These are phyloP conservation scores for Hypoxylon cercidicola DNA, from an alignment of 495 filamentous ascomycete genomes.

Conservation along the genomic window DNA sequence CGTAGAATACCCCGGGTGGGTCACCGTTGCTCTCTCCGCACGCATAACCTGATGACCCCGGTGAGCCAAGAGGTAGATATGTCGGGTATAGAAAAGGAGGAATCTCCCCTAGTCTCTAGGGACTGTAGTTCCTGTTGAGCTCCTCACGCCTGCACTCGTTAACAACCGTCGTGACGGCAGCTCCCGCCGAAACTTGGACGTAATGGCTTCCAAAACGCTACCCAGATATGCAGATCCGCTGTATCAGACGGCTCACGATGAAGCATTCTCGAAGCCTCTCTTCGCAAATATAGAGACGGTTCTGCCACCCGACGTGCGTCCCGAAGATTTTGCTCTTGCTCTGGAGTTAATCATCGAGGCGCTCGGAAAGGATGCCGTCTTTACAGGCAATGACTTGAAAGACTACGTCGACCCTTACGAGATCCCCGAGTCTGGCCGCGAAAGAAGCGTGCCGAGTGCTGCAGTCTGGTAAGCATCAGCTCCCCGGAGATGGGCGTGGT, in stretches of 20 bases:
- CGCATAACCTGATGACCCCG: background rate
- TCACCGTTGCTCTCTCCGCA: constrained; percentile 34
- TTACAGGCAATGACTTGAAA: constrained; percentile 41
- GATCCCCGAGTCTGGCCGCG: constrained; percentile 37
- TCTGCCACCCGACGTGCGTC: constrained; percentile 54
- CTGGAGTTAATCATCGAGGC: constrained; percentile 37
- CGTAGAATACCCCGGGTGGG: constrained; percentile 21
- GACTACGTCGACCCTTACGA: constrained; percentile 56
- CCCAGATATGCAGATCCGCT: constrained; percentile 34
- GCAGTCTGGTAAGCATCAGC: constrained; percentile 43
- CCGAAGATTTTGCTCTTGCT: constrained; percentile 47
- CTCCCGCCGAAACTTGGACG: background rate
- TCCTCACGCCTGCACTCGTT: too few species aligned
- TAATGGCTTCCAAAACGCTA: constrained; percentile 6
- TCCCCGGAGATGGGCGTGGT: background rate
- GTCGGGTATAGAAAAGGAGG: constrained; percentile 11
- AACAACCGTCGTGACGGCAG: background rate
- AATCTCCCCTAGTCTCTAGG: background rate
- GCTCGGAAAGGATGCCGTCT: constrained; percentile 48
- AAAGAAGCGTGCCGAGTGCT: constrained; percentile 50
- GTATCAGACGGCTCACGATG: constrained; percentile 42
- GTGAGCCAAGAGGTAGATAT: background rate
- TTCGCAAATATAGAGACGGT: constrained; percentile 35
- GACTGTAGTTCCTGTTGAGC: background rate
- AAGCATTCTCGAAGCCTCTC: constrained; percentile 42